A percentile compares a stretch with the other conserved stretches of the same genome.
Evolutionary conservation across 345 rosid genomes (phyloP).

Genomic region (Sonneratia alba): DNA sequence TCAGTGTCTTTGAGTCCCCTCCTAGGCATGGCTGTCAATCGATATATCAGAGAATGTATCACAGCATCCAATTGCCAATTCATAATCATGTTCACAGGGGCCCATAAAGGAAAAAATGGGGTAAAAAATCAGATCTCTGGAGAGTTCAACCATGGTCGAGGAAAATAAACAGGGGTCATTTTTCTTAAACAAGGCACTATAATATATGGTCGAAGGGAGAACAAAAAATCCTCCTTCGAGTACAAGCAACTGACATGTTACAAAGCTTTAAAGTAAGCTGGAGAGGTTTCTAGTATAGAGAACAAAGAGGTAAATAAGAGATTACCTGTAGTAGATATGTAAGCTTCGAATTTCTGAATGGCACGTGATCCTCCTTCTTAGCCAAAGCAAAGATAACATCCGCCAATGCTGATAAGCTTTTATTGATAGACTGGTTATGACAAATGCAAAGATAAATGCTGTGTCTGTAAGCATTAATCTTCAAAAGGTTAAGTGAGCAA

Average conservation of each 20-base stretch:
- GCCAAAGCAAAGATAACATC: slow-evolving; percentile 90
- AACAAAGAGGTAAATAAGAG: background rate
- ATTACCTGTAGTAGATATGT: slow-evolving; percentile 89
- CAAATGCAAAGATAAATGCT: background rate
- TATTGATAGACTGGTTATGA: slow-evolving; percentile 69
- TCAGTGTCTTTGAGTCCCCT: slow-evolving; percentile 78
- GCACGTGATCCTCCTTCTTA: slow-evolving; percentile 91
- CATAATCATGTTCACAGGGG: no score
- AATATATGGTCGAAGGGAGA: no score
- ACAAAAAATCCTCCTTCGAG: no score
- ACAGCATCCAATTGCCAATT: no score
- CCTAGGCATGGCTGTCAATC: slow-evolving; percentile 78
- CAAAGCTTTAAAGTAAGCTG: no score
- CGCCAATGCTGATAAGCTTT: slow-evolving; percentile 68
- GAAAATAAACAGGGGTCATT: no score
- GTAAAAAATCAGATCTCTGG: no score
- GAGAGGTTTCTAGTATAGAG: no score
- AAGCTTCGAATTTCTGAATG: slow-evolving; percentile 83
- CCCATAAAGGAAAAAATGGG: no score
- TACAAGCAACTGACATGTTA: no score
- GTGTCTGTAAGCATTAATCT: background rate
- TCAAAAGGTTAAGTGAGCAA: background rate
- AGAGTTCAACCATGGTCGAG: no score
- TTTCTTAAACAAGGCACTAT: no score
- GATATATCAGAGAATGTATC: background rate